A percentile compares a stretch with the other conserved stretches of the same genome.
phyloP scores from a whole-genome alignment of 495 filamentous ascomycete genomes.

The Talaromyces wortmannii region DNA sequence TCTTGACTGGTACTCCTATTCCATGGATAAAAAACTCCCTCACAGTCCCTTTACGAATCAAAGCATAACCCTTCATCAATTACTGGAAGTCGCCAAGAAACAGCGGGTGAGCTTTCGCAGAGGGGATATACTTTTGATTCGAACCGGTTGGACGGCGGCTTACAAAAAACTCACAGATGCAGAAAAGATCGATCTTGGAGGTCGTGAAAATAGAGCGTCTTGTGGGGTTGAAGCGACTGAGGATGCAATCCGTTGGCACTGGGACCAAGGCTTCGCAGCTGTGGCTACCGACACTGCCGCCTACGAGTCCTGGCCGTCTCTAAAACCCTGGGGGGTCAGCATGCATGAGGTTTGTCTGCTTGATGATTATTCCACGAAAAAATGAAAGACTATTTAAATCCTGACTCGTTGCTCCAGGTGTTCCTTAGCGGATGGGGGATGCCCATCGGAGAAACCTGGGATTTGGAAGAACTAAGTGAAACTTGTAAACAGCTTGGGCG shows the following conservation, averaged over 20 bases:
- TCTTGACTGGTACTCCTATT: conserved; percentile 39
- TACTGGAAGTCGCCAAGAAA: conserved; percentile 18
- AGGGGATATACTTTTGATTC: conserved; percentile 22
- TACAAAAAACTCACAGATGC: conserved; percentile 11
- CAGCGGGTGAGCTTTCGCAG: conserved; percentile 8
- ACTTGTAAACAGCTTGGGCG: conserved; percentile 32
- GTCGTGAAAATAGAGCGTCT: conserved; percentile 10
- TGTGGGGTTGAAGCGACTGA: conserved; percentile 16
- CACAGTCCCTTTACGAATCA: conserved; percentile 16
- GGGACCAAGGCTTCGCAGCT: conserved; percentile 20
- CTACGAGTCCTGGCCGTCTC: conserved; percentile 16
- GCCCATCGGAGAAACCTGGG: conserved; percentile 13
- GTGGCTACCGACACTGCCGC: conserved; percentile 20
- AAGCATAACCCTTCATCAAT: conserved; percentile 19
- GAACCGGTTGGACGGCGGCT: conserved; percentile 19
- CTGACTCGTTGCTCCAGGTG: not conserved
- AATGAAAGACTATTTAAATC: not conserved
- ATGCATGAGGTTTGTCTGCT: conserved; percentile 9
- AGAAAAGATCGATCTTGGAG: conserved; percentile 13
- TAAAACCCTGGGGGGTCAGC: not conserved
- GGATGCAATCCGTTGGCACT: conserved; percentile 17
- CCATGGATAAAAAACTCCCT: conserved; percentile 11
- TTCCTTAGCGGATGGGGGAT: conserved; percentile 12
- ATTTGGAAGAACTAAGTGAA: conserved; percentile 39
- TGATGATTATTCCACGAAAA: not conserved